These are phyloP conservation scores for Curvularia sp. DNA, from an alignment of 2,329 filamentous ascomycete genomes.

Conservation along the genomic window DNA sequence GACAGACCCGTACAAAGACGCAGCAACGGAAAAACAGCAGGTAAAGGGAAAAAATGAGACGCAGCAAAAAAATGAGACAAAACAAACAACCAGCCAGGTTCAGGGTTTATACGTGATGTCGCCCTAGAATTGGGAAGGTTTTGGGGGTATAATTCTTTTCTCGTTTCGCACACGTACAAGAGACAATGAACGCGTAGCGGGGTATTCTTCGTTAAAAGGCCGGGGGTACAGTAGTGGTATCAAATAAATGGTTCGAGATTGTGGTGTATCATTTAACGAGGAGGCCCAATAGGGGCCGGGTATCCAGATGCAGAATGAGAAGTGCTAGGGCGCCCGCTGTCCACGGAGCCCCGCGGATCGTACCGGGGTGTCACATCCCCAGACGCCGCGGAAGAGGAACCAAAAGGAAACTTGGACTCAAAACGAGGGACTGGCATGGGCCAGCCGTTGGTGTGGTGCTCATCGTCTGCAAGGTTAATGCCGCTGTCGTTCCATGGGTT, in stretches of 20 bases:
- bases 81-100: constrained; percentile 30
- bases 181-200: constrained; percentile 37
- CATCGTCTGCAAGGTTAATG: constrained; percentile 87
- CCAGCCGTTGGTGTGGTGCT: constrained; percentile 59
- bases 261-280: constrained; percentile 70
- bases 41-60: constrained; percentile 20
- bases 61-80: too few species aligned
- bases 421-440: constrained; percentile 50
- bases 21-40: constrained; percentile 19
- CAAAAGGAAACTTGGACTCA: constrained; percentile 70
- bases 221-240: constrained; percentile 40
- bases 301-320: constrained; percentile 98
- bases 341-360: constrained; percentile 81
- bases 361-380: constrained; percentile 87
- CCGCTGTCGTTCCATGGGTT: constrained; percentile 99
- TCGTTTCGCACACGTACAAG: constrained; percentile 41
- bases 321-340: constrained; percentile 90
- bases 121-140: constrained; percentile 38
- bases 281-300: constrained; percentile 89
- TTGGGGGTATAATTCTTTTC: constrained; percentile 53
- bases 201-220: constrained; percentile 50
- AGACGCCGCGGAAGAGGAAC: constrained; percentile 59
- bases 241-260: constrained; percentile 34
- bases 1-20: constrained; percentile 4
- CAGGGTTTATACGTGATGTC: constrained; percentile 36